These are phyloP conservation scores for Gloeopeniophorella convolvens DNA, from an alignment of 768 basidiomycete genomes.

Conservation along the genomic window DNA sequence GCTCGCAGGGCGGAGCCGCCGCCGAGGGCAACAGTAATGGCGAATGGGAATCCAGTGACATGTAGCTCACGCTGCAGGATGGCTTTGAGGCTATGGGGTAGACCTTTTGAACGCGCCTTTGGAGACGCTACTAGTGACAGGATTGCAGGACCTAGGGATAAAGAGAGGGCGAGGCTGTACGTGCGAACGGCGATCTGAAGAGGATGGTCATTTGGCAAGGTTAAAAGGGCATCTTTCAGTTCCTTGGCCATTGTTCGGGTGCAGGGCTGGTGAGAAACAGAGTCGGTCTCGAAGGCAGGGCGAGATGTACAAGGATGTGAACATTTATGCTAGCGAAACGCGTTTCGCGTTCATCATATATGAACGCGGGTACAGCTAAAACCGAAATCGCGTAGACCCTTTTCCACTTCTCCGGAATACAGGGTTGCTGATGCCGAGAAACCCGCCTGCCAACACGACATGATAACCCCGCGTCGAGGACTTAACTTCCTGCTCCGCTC, in stretches of 20 bases:
- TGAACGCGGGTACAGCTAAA: too few species aligned
- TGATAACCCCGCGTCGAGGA: too few species aligned
- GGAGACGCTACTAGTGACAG: constrained; percentile 43
- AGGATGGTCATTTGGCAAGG: constrained; percentile 37
- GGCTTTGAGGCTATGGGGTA: constrained; percentile 24
- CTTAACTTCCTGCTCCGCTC: too few species aligned
- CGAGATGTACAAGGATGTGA: too few species aligned
- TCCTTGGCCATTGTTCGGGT: neutral
- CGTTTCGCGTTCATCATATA: too few species aligned
- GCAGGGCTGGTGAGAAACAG: too few species aligned
- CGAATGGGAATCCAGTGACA: constrained; percentile 60
- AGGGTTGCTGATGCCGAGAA: too few species aligned
- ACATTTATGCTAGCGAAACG: too few species aligned
- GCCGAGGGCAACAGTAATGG: constrained; percentile 56
- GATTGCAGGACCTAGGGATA: constrained; percentile 62
- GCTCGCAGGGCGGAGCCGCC: constrained; percentile 53
- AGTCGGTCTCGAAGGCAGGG: too few species aligned
- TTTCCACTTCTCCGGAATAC: too few species aligned
- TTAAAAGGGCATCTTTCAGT: constrained; percentile 1
- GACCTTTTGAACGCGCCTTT: constrained; percentile 23
- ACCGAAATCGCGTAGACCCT: too few species aligned
- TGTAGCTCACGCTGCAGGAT: constrained; percentile 53
- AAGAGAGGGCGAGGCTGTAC: constrained; percentile 56
- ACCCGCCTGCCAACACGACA: too few species aligned
- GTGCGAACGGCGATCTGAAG: constrained; percentile 57